Percentiles rank a stretch among this genome's conserved stretches.
phyloP scores from a whole-genome alignment of 2,329 filamentous ascomycete genomes.

The Fusarium cyanostomum region DNA sequence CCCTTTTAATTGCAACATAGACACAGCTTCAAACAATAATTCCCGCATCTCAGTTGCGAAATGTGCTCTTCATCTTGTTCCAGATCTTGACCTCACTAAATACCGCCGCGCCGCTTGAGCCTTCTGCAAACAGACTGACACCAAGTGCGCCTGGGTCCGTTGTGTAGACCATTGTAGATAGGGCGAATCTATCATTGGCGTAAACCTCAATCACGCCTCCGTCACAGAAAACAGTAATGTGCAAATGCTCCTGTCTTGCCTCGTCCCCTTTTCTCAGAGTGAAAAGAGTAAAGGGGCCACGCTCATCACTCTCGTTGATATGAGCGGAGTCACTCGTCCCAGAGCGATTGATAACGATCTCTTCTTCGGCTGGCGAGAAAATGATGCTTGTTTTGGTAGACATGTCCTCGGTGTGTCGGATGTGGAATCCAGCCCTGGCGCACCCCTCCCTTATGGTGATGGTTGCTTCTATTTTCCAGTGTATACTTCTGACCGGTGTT shows the following conservation, averaged over 20 bases:
- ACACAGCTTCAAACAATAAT: background rate
- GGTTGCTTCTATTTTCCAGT: too few species aligned
- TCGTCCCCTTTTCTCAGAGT: background rate
- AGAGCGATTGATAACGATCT: conserved; percentile 40
- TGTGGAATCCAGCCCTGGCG: conserved; percentile 28
- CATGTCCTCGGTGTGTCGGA: conserved; percentile 37
- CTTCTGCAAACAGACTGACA: background rate
- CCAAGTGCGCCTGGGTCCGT: background rate
- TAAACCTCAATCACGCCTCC: conserved; percentile 31
- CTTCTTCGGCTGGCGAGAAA: conserved; percentile 51
- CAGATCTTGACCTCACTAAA: conserved; percentile 5
- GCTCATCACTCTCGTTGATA: conserved; percentile 47
- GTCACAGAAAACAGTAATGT: conserved; percentile 25
- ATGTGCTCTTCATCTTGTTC: conserved; percentile 5
- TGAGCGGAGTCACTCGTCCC: too few species aligned
- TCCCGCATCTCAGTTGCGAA: background rate
- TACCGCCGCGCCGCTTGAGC: background rate
- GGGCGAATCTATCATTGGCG: conserved; percentile 32
- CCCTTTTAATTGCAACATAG: too few species aligned
- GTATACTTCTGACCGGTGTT: too few species aligned
- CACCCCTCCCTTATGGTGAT: too few species aligned
- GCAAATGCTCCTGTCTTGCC: conserved; percentile 7
- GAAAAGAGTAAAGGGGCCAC: conserved; percentile 57
- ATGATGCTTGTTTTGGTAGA: conserved; percentile 48
- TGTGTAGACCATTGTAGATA: conserved; percentile 30